Base-by-base conservation (phyloP, 1,139 yeast genomes). In the Lipomyces yarrowii region DNA sequence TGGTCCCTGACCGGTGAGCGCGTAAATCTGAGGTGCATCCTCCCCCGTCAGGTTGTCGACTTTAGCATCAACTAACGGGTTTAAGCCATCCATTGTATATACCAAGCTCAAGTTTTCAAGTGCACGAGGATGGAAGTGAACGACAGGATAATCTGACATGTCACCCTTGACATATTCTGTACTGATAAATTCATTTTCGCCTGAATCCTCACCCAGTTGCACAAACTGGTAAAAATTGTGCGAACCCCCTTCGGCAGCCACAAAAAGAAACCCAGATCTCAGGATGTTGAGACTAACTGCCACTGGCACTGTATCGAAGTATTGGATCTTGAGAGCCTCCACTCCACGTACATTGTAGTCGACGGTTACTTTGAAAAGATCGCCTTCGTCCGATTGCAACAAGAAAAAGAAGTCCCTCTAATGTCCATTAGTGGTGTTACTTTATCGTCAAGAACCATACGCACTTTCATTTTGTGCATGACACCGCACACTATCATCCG, bases 221-320 rank as follows among this genome's bases (percentile, higher is more conserved):
- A 89, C 92, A 74, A 92, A 89, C 75, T 91, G 97, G 73, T 88
- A 91, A 35, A 90, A 79, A 33, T 80, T 76, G 71, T 87, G 89
- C 73, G 88, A 87, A 35, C 89, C 86, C 67, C 81, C 78, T 67
- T 88, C 87, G 10, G 86, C 80, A 69, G 89, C 87, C 0, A 89
- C 89, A 74, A 85, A 90, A 57, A 94, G 73, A 72, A 86, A 89
- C 0, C 98, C 99, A 21, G 89, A 84, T 70, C 85, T 89, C 69
- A 92, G 82, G 60, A 93, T 86, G 61, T 83, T 80, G 18, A 93
- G 73, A 13, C 83, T 77, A 15, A 81, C 79, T 35, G 89, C 82
- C 0, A 83, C 76, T 0, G 92, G 89, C 32, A 91, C 82, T 0
- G 96, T 84, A 74, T 91, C 98, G 77, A 92, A 93, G 74, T 89